Base-by-base conservation (phyloP, 495 filamentous ascomycete species). In the Hypoxylon fuscum region DNA sequence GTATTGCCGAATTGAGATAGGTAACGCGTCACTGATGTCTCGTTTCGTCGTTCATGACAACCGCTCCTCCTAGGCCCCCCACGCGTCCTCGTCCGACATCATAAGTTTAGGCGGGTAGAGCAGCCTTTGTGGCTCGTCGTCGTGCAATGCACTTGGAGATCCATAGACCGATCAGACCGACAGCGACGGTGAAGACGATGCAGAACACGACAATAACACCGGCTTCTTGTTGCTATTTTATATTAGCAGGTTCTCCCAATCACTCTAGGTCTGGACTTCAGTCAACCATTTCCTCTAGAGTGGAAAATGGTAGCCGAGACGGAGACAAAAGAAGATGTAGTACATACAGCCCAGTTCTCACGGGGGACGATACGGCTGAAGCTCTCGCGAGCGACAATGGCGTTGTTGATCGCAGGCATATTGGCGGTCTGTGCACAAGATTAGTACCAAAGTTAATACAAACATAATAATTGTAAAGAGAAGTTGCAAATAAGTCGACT, bases 191-290 rank as follows among this genome's bases (percentile, higher is more conserved):
- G 66, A 77, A 82, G 59, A 86, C 76, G 58, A 87, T 81, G 68
- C 77, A 81, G 77, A 87, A 85, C 42, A 86, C 84, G 64, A 84
- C 75, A 38, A 85, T 77, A 62, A 85, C 82, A 72, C 83, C 84
- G 17, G 77, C 69, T 70, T 86, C 79, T 43, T 74, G 59, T 44
- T 51, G 52, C 63, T 66, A 22, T 59, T 62, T 21, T 10, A 31
- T n/a, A 41, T 66, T 53, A 61, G 63, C 27, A 44, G n/a, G 12
- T 17, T 14, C 32, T 41, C n/a, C 2, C 21, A 1, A 34, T 17
- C 5, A 23, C 45, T 17, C 14, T 9, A 32, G 6, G 11, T 9
- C 3, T 18, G 23, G 23, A 5, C 1, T 20, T 18, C 10, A 21
- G n/a, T n/a, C 9, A 31, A 31, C 10, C 6, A 14, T 1, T 21